Evolutionary conservation across 306 rosid genomes (phyloP).

Genomic region (Trichosanthes truncata): DNA sequence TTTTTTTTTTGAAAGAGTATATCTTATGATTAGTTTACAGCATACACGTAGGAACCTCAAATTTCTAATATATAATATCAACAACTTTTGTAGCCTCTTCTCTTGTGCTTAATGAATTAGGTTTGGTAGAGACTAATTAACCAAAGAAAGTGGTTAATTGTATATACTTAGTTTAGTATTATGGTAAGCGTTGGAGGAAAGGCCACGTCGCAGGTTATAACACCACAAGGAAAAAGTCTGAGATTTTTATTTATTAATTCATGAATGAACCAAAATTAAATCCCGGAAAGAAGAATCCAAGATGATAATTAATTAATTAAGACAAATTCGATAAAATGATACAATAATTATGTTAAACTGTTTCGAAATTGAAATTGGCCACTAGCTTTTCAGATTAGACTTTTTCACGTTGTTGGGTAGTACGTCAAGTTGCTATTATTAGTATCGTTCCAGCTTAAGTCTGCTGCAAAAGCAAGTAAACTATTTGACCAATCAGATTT

Average conservation of each 20-base stretch:
- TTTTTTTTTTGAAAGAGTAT: no score
- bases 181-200: neutral
- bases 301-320: neutral
- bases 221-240: neutral
- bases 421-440: conserved; percentile 5
- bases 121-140: neutral
- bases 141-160: neutral
- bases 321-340: neutral
- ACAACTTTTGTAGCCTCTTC: neutral
- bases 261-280: neutral
- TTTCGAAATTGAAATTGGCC: neutral
- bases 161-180: neutral
- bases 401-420: neutral
- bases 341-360: neutral
- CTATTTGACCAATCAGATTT: conserved; percentile 8
- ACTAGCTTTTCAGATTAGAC: neutral
- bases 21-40: no score
- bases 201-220: neutral
- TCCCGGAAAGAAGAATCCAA: neutral
- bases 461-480: neutral
- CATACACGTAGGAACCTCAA: neutral
- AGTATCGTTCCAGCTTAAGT: neutral
- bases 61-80: neutral
- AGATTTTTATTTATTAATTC: neutral
- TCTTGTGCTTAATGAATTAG: neutral